phyloP scores from a whole-genome alignment of 345 rosid genomes.

The Bretschneidera sinensis region DNA sequence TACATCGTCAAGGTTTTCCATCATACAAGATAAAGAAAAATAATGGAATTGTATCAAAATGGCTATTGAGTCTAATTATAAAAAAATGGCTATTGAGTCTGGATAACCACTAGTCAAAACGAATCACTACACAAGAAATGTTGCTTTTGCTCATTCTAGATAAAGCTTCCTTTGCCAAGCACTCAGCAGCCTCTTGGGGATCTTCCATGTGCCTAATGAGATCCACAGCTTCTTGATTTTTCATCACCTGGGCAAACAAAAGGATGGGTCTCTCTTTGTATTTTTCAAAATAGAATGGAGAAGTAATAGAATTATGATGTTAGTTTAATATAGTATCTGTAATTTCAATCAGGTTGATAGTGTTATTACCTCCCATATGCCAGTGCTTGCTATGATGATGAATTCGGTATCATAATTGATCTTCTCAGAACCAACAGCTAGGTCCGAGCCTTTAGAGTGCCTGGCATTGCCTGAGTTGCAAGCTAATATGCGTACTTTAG shows the following conservation, averaged over 20 bases:
- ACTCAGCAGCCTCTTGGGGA: conserved; percentile 67
- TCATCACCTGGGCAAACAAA: conserved; percentile 54
- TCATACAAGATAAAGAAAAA: too few species aligned
- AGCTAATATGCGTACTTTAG: conserved; percentile 23
- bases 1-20: too few species aligned
- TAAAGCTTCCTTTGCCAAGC: conserved; percentile 60
- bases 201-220: conserved; percentile 54
- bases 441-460: conserved; percentile 27
- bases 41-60: too few species aligned
- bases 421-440: conserved; percentile 33
- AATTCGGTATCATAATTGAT: conserved; percentile 53
- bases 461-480: conserved; percentile 36
- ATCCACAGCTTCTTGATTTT: conserved; percentile 65
- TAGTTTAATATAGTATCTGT: too few species aligned
- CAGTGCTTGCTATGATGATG: conserved; percentile 61
- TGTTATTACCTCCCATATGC: conserved; percentile 65
- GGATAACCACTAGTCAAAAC: conserved; percentile 33
- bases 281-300: too few species aligned
- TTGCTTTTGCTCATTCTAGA: conserved; percentile 52
- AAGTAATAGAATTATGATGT: too few species aligned
- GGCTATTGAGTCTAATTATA: too few species aligned
- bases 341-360: too few species aligned
- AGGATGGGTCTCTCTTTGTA: too few species aligned
- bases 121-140: conserved; percentile 60
- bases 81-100: too few species aligned